A percentile compares a stretch with the other conserved stretches of the same genome.
Evolutionary conservation across 129 eudicot genomes (phyloP).

Genomic region (Lactuca saligna): DNA sequence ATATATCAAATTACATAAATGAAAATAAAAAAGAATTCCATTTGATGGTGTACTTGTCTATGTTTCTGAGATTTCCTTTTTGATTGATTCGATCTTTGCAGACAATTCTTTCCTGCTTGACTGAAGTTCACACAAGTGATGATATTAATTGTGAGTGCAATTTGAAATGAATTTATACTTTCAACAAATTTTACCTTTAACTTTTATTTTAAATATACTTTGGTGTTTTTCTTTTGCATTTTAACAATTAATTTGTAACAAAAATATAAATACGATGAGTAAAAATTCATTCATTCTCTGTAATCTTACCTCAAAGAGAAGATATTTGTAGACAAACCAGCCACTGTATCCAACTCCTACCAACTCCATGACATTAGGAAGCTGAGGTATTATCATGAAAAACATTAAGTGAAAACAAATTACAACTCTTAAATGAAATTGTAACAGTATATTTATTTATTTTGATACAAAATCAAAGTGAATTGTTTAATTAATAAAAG

Average conservation of each 20-base stretch:
- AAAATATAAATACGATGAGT: background rate
- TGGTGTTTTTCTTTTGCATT: background rate
- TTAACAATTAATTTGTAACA: background rate
- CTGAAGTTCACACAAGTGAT: conserved; percentile 37
- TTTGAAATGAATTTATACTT: background rate
- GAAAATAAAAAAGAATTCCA: background rate
- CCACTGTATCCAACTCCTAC: conserved; percentile 98
- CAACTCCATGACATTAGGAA: conserved; percentile 94
- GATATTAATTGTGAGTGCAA: conserved; percentile 3
- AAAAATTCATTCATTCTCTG: conserved; percentile 1
- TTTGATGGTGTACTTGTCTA: conserved; percentile 43
- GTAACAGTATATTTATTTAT: background rate
- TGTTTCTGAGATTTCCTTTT: conserved; percentile 81
- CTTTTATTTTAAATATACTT: too few relatives aligned
- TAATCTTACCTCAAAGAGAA: conserved; percentile 74
- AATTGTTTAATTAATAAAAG: background rate
- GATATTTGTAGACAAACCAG: conserved; percentile 98
- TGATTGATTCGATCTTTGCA: conserved; percentile 67
- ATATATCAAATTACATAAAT: conserved; percentile 14
- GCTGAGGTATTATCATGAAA: conserved; percentile 46
- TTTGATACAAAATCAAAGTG: background rate
- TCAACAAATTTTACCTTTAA: background rate
- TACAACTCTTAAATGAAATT: background rate
- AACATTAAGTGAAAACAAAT: background rate
- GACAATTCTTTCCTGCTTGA: conserved; percentile 90